Conservation (phyloP, 225 moss, liverwort and hornwort genomes). For the Ulota crispa region DNA sequence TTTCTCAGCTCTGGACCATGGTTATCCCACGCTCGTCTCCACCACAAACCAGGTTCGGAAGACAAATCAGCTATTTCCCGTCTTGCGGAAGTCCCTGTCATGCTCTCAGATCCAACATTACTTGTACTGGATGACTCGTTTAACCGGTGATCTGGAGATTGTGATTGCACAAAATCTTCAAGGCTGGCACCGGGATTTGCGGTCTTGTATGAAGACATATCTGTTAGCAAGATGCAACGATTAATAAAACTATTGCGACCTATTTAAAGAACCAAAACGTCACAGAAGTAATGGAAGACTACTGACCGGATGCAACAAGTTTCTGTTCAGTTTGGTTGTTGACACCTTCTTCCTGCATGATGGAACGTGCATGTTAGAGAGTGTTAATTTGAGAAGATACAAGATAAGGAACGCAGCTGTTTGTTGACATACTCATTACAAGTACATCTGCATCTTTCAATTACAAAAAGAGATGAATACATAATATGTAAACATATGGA, state of each 20-base stretch:
- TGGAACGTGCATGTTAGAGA: background rate
- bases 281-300: background rate
- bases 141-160: slow-evolving; percentile 54
- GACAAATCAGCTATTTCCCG: slow-evolving; percentile 70
- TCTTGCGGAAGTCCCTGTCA: slow-evolving; percentile 40
- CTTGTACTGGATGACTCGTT: slow-evolving; percentile 20
- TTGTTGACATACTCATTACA: background rate
- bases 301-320: slow-evolving; percentile 73
- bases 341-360: slow-evolving; percentile 62
- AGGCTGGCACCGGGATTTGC: slow-evolving; percentile 67
- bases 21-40: slow-evolving; percentile 70
- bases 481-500: background rate
- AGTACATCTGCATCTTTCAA: background rate
- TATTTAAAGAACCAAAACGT: background rate
- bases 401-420: background rate
- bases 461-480: background rate
- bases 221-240: slow-evolving; percentile 34
- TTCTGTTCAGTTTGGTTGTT: slow-evolving; percentile 54
- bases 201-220: slow-evolving; percentile 76
- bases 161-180: slow-evolving; percentile 79
- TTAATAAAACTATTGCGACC: background rate
- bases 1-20: slow-evolving; percentile 43
- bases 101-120: slow-evolving; percentile 33
- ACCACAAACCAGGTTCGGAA: slow-evolving; percentile 68
- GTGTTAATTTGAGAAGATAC: background rate